Conservation (phyloP, 371 early-diverging fungal species). For the Mortierella sp. region DNA sequence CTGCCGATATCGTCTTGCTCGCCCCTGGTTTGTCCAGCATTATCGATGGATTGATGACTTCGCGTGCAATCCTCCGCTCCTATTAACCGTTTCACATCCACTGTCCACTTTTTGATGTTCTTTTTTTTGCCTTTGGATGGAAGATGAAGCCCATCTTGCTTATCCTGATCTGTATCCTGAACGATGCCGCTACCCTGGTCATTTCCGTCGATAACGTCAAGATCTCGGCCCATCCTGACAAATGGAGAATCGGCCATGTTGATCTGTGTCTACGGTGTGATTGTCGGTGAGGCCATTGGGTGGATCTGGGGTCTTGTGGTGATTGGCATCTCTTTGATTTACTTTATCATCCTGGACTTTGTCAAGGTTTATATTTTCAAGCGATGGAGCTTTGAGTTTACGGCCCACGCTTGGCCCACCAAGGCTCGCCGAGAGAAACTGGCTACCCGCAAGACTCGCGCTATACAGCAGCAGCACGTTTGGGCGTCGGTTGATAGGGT, state of each 20-base stretch:
- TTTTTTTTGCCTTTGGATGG: conserved; percentile 81
- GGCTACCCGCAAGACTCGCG: conserved; percentile 59
- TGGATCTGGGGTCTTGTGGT: conserved; percentile 64
- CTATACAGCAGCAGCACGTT: conserved; percentile 50
- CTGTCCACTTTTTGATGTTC: conserved; percentile 88
- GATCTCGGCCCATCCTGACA: conserved; percentile 82
- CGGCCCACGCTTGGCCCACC: conserved; percentile 80
- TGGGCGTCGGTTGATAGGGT: conserved; percentile 38
- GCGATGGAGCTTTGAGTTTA: conserved; percentile 76
- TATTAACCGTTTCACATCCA: conserved; percentile 90
- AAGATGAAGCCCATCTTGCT: conserved; percentile 74
- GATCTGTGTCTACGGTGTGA: conserved; percentile 81
- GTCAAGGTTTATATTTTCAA: conserved; percentile 80
- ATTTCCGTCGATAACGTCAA: conserved; percentile 86
- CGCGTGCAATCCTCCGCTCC: conserved; percentile 88
- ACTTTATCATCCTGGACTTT: conserved; percentile 78
- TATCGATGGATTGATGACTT: conserved; percentile 81
- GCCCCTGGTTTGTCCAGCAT: conserved; percentile 87
- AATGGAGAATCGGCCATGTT: conserved; percentile 88
- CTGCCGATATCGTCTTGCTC: conserved; percentile 90
- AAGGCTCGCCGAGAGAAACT: conserved; percentile 68
- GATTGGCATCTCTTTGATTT: conserved; percentile 66
- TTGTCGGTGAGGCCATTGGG: conserved; percentile 60
- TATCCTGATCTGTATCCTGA: conserved; percentile 81
- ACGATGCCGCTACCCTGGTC: conserved; percentile 88